Conservation (phyloP, 2,329 filamentous ascomycete species). For the Ophiostoma australiae region DNA sequence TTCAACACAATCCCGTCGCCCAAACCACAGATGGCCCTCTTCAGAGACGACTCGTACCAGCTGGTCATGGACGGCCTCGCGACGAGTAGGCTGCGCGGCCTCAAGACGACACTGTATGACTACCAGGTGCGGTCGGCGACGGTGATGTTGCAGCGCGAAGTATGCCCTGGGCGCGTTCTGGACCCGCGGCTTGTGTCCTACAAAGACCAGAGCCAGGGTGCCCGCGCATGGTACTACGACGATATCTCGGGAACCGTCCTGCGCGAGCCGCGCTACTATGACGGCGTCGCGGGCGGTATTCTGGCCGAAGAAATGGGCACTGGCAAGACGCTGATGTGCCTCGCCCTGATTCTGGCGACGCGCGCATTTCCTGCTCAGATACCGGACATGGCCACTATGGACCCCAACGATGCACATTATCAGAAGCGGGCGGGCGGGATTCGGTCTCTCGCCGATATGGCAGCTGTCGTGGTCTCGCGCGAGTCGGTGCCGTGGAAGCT, state of each 20-base stretch:
- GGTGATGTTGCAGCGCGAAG: conserved; percentile 78
- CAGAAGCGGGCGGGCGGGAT: not conserved
- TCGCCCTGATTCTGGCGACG: conserved; percentile 71
- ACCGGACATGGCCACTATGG: conserved; percentile 51
- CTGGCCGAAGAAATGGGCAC: conserved; percentile 75
- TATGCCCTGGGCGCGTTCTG: conserved; percentile 56
- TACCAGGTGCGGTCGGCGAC: conserved; percentile 79
- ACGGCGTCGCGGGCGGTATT: conserved; percentile 69
- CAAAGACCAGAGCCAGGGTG: conserved; percentile 53
- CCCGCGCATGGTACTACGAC: conserved; percentile 63
- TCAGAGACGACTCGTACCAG: conserved; percentile 45
- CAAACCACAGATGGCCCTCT: conserved; percentile 46
- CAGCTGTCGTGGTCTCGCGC: conserved; percentile 60
- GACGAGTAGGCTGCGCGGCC: conserved; percentile 48
- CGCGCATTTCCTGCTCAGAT: conserved; percentile 61
- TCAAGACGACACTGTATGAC: conserved; percentile 61
- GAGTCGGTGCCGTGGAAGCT: conserved; percentile 65
- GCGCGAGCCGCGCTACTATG: conserved; percentile 65
- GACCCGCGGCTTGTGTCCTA: conserved; percentile 67
- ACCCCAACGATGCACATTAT: not conserved
- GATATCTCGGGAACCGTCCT: conserved; percentile 57
- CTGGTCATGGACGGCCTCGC: conserved; percentile 55
- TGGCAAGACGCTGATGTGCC: conserved; percentile 84
- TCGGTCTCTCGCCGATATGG: conserved; percentile 61
- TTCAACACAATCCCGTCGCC: conserved; percentile 73